Evolutionary conservation across 1,284 basidiomycete genomes (phyloP), one percentile per base, ranked within the genome.

Genomic region (Cutaneotrichosporon dermatis): DNA sequence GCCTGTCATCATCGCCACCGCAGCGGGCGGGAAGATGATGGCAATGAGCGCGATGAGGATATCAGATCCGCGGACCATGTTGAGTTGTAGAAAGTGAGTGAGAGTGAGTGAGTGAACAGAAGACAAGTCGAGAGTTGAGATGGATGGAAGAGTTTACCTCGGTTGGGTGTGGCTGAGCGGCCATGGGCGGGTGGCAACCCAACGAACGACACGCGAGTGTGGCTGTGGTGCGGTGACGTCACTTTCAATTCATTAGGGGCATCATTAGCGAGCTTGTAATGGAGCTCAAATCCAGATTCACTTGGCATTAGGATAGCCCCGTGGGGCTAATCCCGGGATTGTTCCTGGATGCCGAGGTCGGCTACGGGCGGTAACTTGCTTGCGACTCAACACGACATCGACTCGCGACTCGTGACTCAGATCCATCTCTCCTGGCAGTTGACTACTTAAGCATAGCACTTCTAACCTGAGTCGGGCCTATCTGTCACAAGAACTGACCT

Each of bases 1-100:
- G 33, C 89, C 89, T 1, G 88, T 85, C 64, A 91, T 81, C 71
- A 90, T 85, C 1, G 80, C 84, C 7, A 85, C 88, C 0, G 88
- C 77, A 3, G 78, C 79, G 33, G 81, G 81, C 3, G 81, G 81
- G 74, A 81, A 80, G 67, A 82, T 69, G 73, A 95, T 89, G 13
- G 90, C 62, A 58, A 79, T 73, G 55, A 79, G 72, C 11, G 62
- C 62, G 37, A 64, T 61, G 59, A 77, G 55, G 57, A 79, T 71
- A 58, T 79, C 77, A 34, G 72, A 74, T 40, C 71, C 72, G 62
- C 64, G 61, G 57, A 75, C 74, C 75, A 76, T 77, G 34, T 44
- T 71, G 67, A 36, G 25, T 40, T 41, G 46, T 25, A 25, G 25
- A 25, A 25, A 49, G 55, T 56, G 41, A 37, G 52, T 42, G 53